phyloP scores from a whole-genome alignment of 441 rosid genomes.

The Arabidopsis hybrid region DNA sequence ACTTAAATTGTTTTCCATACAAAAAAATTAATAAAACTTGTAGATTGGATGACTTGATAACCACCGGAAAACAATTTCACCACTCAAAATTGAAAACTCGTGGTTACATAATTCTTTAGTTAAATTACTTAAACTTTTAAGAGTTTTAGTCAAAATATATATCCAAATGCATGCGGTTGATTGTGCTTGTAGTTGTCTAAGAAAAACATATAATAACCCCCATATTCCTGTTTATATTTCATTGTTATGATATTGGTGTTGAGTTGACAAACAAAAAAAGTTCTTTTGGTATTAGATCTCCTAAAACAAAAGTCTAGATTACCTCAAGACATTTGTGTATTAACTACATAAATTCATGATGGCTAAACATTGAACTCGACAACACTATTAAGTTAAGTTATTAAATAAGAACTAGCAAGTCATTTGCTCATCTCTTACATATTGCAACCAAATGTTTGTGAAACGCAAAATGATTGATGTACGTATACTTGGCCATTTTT shows the following conservation, averaged over 20 bases:
- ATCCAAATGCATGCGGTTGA: neutral
- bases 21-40: neutral
- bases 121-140: neutral
- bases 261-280: neutral
- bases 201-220: neutral
- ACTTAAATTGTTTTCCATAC: neutral
- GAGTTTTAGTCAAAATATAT: neutral
- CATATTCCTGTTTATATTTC: neutral
- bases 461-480: neutral
- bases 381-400: neutral
- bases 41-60: neutral
- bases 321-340: neutral
- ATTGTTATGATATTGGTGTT: neutral
- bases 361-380: neutral
- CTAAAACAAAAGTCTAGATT: neutral
- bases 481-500: neutral
- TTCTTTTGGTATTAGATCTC: neutral
- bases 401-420: neutral
- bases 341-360: neutral
- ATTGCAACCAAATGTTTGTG: neutral
- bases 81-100: neutral
- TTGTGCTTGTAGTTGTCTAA: neutral
- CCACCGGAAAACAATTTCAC: neutral
- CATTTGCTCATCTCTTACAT: neutral
- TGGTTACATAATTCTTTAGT: too few relatives aligned